These are phyloP conservation scores for Solanum stenotomum DNA, from an alignment of 257 asterid species.

Conservation along the genomic window DNA sequence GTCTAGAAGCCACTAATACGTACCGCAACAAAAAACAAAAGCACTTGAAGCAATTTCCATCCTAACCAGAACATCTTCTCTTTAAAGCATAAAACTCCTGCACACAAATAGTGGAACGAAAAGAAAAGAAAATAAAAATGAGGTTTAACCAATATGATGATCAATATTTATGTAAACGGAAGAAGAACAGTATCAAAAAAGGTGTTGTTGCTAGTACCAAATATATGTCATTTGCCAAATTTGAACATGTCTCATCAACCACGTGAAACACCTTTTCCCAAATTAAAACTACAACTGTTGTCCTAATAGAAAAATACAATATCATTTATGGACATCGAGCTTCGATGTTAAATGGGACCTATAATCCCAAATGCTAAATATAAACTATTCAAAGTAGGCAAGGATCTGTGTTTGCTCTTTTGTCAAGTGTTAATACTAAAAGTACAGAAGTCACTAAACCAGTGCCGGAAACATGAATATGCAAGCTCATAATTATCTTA, in stretches of 20 bases:
- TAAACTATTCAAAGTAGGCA: neutral
- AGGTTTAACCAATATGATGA: neutral
- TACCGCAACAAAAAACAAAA: constrained; percentile 78
- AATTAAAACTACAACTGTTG: neutral
- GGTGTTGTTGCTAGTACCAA: neutral
- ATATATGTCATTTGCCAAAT: neutral
- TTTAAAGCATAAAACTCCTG: constrained; percentile 91
- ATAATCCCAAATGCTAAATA: neutral
- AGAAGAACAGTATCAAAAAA: neutral
- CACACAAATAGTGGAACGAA: constrained; percentile 9
- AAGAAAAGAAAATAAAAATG: neutral
- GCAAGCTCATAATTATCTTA: neutral
- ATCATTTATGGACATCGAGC: neutral
- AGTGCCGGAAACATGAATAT: neutral
- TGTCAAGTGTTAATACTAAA: neutral
- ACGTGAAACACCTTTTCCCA: neutral
- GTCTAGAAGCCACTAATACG: constrained; percentile 12
- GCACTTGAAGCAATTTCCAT: constrained; percentile 74
- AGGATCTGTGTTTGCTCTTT: neutral
- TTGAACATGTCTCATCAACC: neutral
- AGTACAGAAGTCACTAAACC: neutral
- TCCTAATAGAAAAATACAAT: neutral
- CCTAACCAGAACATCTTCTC: constrained; percentile 70
- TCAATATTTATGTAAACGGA: neutral
- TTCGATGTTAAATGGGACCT: neutral